Base-by-base conservation (phyloP, 2,329 filamentous ascomycete species). In the Aspergillus quadricinctus region DNA sequence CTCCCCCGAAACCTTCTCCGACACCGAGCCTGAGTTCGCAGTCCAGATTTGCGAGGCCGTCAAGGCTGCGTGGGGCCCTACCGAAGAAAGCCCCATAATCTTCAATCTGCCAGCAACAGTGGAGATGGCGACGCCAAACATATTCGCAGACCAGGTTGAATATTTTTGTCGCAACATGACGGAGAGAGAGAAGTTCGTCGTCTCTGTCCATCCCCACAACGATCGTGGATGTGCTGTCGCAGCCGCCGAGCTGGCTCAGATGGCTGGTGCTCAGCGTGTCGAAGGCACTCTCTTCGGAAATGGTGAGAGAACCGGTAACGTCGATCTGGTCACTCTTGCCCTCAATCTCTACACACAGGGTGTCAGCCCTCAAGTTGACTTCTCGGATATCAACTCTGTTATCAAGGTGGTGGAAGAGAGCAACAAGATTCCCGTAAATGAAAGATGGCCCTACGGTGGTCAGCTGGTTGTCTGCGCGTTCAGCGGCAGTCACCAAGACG, bases 51-150 rank as follows among this genome's bases (percentile, higher is more conserved):
- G 94, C 74, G 87, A 96, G 71, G 93, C 93, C 35, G 93, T 97
- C 67, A 97, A 96, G 82, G 88, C 81, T 5, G 94, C 92, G 0
- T 99, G 94, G 94, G 92, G 82, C 60, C 93, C 94, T 0, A 85
- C 84, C 0, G 85, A 80, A 41, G 85, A 90, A 73, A 87, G 86
- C 65, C 90, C 88, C 49, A 90, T 99, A 74, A 96, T 99, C 71
- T 94, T 99, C 82, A 97, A 97, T 78, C 82, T 99, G 52, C 93
- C 94, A 0, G 93, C 94, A 1, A 99, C 94, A 0, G 93, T 97
- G 37, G 94, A 99, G 77, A 87, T 97, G 86, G 78, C 90, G 0
- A 97, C 94, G 0, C 92, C 92, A 35, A 99, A 99, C 72, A 84
- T 97, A 49, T 99, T 94, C 72, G 94, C 94, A 50, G 94, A 99